Base-by-base conservation (phyloP, 2,329 filamentous ascomycete genomes). In the Neospermospora avenae region DNA sequence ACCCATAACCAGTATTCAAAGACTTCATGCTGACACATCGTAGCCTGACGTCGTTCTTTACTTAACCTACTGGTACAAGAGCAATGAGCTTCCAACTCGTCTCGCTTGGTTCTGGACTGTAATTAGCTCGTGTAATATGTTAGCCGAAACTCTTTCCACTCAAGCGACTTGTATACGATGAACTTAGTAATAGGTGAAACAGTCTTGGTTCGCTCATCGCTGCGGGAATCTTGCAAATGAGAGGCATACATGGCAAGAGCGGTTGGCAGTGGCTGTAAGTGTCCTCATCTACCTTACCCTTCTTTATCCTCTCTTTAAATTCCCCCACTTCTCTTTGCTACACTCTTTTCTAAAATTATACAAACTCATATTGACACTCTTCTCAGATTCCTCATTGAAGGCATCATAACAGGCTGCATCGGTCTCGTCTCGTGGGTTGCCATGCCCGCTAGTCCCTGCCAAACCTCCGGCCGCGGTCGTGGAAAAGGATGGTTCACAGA, bases 401-500 rank as follows among this genome's bases (percentile, higher is more conserved):
- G 60, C 7, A 31, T 63, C 14, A 59, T 66, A 18, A 66, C 57
- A 10, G 46, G 53, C 16, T 5, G 31, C 24, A 45, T 66, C 49
- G 64, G 61, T 16, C 5, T 65, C 57, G 39, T 20, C 0, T 45
- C 56, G 10, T 60, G 60, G 11, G 48, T 63, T 13, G 16, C 63
- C 28, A 62, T 67, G 58, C 52, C 61, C n/a, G 20, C 63, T 13
- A 35, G 24, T 45, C 58, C 63, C 7, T 56, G 45, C 10, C 61
- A 65, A 39, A 89, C 86, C 0, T 80, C 79, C 5, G 82, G 80
- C 44, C 44, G 58, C 1, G 41, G 41, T 5, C 76, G 77, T 63
- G 82, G 85, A 64, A 80, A 83, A 46, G 86, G 86, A 3, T 86
- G 85, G 80, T 86, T 88, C 70, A 80, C 73, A 8, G 84, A 87